phyloP scores from a whole-genome alignment of 208 protist genomes.

The Acanthamoeba polyphaga region DNA sequence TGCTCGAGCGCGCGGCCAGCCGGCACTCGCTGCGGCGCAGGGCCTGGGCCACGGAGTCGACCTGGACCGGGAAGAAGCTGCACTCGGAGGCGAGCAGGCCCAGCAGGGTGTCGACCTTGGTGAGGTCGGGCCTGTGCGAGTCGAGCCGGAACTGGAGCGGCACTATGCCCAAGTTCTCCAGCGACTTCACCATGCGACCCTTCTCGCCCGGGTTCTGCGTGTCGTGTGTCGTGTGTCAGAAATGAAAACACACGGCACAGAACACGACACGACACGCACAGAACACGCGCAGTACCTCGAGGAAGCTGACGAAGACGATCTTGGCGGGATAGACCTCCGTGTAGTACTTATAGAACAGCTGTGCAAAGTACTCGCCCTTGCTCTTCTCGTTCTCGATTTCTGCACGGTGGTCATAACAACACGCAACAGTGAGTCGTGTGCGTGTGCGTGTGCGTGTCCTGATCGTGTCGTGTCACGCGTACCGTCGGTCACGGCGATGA shows the following conservation, averaged over 20 bases:
- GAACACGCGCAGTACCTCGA: constrained; percentile 15
- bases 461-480: not conserved
- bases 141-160: constrained; percentile 71
- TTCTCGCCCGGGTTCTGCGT: constrained; percentile 47
- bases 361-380: constrained; percentile 75
- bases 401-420: not conserved
- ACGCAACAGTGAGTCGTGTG: too few species aligned
- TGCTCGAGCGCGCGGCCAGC: constrained; percentile 18
- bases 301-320: constrained; percentile 85
- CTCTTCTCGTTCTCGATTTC: constrained; percentile 83
- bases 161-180: constrained; percentile 57
- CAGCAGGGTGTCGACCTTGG: constrained; percentile 73
- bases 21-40: not conserved
- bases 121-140: constrained; percentile 64
- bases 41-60: constrained; percentile 27
- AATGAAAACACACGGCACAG: not conserved
- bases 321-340: constrained; percentile 81
- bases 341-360: constrained; percentile 81
- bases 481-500: constrained; percentile 84
- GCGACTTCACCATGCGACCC: constrained; percentile 46
- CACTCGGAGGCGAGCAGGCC: constrained; percentile 68
- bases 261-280: not conserved
- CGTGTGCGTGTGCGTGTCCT: too few species aligned
- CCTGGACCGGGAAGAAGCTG: constrained; percentile 51
- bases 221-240: not conserved